Evolutionary conservation across 2,329 filamentous ascomycete genomes (phyloP).

Genomic region (Corinectria fuckeliana): DNA sequence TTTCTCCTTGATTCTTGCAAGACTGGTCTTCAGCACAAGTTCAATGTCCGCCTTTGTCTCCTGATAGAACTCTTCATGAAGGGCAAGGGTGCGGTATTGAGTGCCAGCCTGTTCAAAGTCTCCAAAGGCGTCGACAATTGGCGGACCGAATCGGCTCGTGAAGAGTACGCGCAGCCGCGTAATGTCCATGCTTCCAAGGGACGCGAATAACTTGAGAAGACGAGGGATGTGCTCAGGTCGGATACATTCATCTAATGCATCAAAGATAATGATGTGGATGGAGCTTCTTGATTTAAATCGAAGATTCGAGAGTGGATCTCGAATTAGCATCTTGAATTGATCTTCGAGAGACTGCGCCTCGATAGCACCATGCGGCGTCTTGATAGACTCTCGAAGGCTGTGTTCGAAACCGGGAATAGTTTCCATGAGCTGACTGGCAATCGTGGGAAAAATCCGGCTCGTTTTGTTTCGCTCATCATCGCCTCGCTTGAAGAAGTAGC

Average conservation of each 20-base stretch:
- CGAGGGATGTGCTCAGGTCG: too few relatives aligned
- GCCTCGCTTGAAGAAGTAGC: conserved; percentile 53
- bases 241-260: conserved; percentile 41
- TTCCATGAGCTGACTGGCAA: conserved; percentile 44
- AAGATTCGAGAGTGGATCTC: not conserved
- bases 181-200: too few relatives aligned
- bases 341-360: not conserved
- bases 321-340: conserved; percentile 23
- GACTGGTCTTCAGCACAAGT: not conserved
- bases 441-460: conserved; percentile 46
- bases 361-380: not conserved
- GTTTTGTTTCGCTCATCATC: conserved; percentile 44
- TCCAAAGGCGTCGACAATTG: not conserved
- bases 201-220: too few relatives aligned
- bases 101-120: not conserved
- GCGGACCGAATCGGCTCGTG: not conserved
- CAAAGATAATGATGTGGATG: conserved; percentile 36
- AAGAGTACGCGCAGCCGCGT: not conserved
- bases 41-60: conserved; percentile 8
- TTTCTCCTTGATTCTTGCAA: conserved; percentile 4
- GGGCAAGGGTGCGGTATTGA: not conserved
- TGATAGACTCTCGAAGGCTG: not conserved
- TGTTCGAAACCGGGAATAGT: conserved; percentile 33
- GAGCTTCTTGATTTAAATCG: rapidly evolving
- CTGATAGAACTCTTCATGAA: conserved; percentile 4